Base-by-base conservation (phyloP, 352 stramenopile species). In the Pythium rishiriense region DNA sequence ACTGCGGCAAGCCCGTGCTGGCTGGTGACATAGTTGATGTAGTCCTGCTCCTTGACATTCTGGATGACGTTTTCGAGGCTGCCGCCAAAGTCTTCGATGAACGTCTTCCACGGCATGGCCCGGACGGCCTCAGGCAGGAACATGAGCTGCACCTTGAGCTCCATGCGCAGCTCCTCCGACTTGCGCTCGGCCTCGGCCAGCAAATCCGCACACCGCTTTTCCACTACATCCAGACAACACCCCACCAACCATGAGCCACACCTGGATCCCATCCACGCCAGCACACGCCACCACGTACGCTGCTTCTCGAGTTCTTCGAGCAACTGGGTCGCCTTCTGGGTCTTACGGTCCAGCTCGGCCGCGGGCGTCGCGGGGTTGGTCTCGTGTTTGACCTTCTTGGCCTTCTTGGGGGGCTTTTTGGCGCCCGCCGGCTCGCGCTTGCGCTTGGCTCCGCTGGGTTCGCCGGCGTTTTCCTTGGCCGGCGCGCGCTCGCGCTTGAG, bases 61-160 rank as follows among this genome's bases (percentile, higher is more conserved):
- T 90, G 65, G 35, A 91, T 90, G 45, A 81, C 82, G 61, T 87
- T 90, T 54, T 85, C 71, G 26, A 93, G 69, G 58, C 83, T 81
- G 42, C 85, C 85, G 39, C 77, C 80, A 67, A 87, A 92, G 64
- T 92, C 81, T n/a, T 85, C 77, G 42, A 83, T 86, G 62, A 93
- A 91, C 41, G 77, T 90, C 64, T 86, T 88, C 83, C 83, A 91
- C 15, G 81, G 73, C 83, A 93, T 91, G 58, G 77, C 71, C 25
- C 81, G 83, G 65, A 93, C 83, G 6, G 80, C 73, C 52, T 90
- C 76, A 21, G 85, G 85, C 17, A 93, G 60, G 33, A 75, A 89
- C 58, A 92, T 75, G 69, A 93, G 72, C 73, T 93, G 81, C 67
- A 93, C 76, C 35, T 90, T 88, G 31, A 93, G 74, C 59, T 91